These are phyloP conservation scores for Coniella vitis DNA, from an alignment of 2,329 filamentous ascomycete genomes.

Conservation along the genomic window DNA sequence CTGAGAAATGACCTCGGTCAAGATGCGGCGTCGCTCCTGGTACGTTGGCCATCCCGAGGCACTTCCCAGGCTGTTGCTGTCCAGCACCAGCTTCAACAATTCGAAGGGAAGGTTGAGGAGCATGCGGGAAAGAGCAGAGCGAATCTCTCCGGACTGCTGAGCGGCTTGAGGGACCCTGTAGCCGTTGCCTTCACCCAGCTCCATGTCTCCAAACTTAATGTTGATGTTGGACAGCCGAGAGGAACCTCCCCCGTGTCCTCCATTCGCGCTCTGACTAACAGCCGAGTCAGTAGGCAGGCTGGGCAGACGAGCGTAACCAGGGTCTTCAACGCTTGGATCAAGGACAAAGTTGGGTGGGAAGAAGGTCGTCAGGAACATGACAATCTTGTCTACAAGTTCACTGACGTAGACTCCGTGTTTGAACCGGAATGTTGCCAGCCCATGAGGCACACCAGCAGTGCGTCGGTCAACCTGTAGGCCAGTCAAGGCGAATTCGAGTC, in stretches of 20 bases:
- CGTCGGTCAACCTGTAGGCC: constrained; percentile 19
- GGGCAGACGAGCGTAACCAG: constrained; percentile 21
- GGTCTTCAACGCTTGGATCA: constrained; percentile 32
- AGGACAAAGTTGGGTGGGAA: constrained; percentile 49
- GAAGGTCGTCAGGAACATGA: constrained; percentile 43
- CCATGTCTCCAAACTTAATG: constrained; percentile 26
- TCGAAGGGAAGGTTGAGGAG: constrained; percentile 65
- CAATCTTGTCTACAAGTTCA: constrained; percentile 38
- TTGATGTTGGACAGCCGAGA: constrained; percentile 19
- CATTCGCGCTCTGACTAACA: neutral
- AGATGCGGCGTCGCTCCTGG: constrained; percentile 40
- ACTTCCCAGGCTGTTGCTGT: constrained; percentile 49
- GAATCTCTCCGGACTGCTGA: constrained; percentile 26
- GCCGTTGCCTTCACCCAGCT: constrained; percentile 25
- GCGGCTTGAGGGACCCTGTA: constrained; percentile 29
- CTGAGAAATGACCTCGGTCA: constrained; percentile 46
- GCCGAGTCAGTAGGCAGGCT: neutral
- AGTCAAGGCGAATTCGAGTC: constrained; percentile 50
- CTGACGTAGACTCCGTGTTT: constrained; percentile 35
- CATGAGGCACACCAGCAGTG: constrained; percentile 8
- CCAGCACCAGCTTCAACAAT: constrained; percentile 58
- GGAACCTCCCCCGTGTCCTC: neutral
- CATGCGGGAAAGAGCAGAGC: constrained; percentile 54
- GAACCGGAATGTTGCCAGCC: constrained; percentile 20
- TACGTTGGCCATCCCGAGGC: constrained; percentile 43